Percentiles rank a stretch among this genome's conserved stretches.
These are phyloP conservation scores for Hansenula sp. DNA, from an alignment of 1,139 yeast genomes.

Conservation along the genomic window DNA sequence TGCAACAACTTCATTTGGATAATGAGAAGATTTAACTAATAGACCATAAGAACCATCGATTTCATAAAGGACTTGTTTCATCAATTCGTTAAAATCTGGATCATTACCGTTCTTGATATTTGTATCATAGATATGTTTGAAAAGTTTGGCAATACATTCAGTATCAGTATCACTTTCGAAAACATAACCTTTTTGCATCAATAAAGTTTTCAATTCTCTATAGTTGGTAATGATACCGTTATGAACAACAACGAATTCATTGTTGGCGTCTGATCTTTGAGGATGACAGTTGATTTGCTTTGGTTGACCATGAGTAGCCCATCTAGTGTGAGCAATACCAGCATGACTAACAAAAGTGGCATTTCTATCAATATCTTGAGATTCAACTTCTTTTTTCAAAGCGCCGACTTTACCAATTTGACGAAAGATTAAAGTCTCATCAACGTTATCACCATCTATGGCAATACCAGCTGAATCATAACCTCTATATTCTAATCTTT, in stretches of 20 bases:
- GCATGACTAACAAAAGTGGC: constrained; percentile 79
- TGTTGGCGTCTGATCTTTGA: constrained; percentile 78
- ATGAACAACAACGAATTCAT: constrained; percentile 91
- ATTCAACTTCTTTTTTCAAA: constrained; percentile 64
- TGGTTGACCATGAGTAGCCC: constrained; percentile 99
- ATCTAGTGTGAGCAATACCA: constrained; percentile 98
- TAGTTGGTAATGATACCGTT: constrained; percentile 98
- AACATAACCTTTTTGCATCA: constrained; percentile 70
- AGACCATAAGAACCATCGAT: constrained; percentile 98
- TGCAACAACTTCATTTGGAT: constrained; percentile 94
- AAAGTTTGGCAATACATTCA: constrained; percentile 94
- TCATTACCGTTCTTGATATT: constrained; percentile 64
- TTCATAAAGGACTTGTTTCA: constrained; percentile 89
- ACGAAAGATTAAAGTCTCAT: constrained; percentile 67
- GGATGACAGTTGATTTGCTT: constrained; percentile 89
- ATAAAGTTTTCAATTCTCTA: constrained; percentile 81
- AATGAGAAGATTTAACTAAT: constrained; percentile 85
- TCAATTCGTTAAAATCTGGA: constrained; percentile 85
- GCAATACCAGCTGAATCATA: constrained; percentile 98
- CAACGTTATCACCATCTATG: constrained; percentile 76
- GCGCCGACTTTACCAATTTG: constrained; percentile 90
- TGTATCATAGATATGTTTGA: constrained; percentile 85
- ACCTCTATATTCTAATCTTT: constrained; percentile 94
- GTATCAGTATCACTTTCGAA: constrained; percentile 97
- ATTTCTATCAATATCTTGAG: constrained; percentile 50